Evolutionary conservation across 1,284 basidiomycete species (phyloP).

Genomic region (Wallemia hederae): DNA sequence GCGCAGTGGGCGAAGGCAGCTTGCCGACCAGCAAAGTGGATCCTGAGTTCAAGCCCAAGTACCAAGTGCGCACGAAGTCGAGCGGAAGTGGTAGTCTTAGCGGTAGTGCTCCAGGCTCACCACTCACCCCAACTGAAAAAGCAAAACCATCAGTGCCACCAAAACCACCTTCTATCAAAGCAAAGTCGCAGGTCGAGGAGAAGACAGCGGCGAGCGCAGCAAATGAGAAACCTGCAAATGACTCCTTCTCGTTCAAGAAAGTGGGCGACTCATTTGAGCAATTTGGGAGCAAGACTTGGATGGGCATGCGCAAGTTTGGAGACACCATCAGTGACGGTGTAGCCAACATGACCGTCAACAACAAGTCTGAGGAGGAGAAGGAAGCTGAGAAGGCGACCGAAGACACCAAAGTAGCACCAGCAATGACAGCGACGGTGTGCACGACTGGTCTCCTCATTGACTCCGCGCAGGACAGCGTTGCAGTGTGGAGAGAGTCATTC

Average conservation of each 20-base stretch:
- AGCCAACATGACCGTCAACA: conserved; percentile 3
- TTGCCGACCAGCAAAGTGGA: not conserved
- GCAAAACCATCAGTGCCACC: not conserved
- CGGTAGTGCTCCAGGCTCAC: not conserved
- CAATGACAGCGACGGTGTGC: conserved; percentile 1
- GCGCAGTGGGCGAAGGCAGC: not conserved
- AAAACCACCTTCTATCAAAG: not conserved
- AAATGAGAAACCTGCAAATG: no score
- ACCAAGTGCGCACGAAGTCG: conserved; percentile 4
- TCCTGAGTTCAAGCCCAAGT: conserved; percentile 5
- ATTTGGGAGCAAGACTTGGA: not conserved
- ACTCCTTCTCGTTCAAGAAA: not conserved
- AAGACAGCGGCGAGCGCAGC: not conserved
- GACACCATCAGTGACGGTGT: not conserved
- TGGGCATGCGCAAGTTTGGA: not conserved
- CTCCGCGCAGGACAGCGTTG: not conserved
- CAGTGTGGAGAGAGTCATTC: not conserved
- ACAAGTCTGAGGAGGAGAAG: conserved; percentile 1
- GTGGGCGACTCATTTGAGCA: not conserved
- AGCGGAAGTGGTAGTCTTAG: not conserved
- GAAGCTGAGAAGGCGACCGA: conserved; percentile 3
- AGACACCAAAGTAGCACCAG: conserved; percentile 2
- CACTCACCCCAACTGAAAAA: not conserved
- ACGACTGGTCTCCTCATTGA: not conserved
- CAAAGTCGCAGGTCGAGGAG: conserved; percentile 1